Base-by-base conservation (phyloP, 768 basidiomycete species). In the Galerina sulciceps region DNA sequence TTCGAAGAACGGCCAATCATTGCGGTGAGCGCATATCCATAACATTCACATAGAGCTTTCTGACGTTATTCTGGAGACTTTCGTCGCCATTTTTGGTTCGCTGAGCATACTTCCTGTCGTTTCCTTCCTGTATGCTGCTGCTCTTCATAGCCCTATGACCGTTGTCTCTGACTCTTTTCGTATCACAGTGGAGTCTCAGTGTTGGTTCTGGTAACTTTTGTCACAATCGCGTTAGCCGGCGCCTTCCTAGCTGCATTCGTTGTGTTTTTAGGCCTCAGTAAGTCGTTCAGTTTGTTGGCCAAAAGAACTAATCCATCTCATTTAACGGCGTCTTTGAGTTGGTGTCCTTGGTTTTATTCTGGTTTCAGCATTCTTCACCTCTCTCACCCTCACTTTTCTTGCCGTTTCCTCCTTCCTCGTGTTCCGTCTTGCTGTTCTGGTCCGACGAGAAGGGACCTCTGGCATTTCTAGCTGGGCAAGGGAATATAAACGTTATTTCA, bases 1-100 rank as follows among this genome's bases (percentile, higher is more conserved):
- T 66, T 61, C 18, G 57, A 63, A 45, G 54, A 63, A 48, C 67
- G 68, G n/a, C 71, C 71, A 31, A 51, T 70, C 6, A 42, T 60
- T 6, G 61, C 68, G 31, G 71, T 72, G 50, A 35, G 62, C 46
- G 13, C 53, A 10, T 11, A n/a, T 42, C 35, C 6, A 37, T 37
- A 38, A 34, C 41, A 49, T 18, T 37, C 37, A n/a, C 38, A 10
- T 36, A 20, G 18, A 43, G 2, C 11, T 37, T 31, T 18, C 37
- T 23, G 17, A 52, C 38, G 10, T 36, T 14, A 26, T 6, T 36
- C 36, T 34, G 37, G 31, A 71, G 70, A 61, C 58, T 3, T 69
- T 69, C 40, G 38, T 68, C 23, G 58, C 60, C 10, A 64, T 65
- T 37, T 67, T 69, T 22, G 44, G 43, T 18, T 42, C 37, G 9